Conservation (phyloP, 1,284 basidiomycete species). For the Tilletia setariae region DNA sequence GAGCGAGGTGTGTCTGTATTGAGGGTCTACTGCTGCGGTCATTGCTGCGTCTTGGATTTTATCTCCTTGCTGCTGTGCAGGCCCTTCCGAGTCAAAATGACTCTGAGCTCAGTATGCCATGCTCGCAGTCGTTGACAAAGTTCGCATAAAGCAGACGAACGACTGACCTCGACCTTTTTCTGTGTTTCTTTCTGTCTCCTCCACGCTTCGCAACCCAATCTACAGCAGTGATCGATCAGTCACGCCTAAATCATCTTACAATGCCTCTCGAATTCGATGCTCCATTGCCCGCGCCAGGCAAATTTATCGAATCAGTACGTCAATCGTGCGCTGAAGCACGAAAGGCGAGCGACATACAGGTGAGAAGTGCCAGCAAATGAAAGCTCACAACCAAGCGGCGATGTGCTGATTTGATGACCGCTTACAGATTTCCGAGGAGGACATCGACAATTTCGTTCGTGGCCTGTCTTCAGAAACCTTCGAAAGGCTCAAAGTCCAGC, state of each 20-base stretch:
- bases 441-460: slow-evolving; percentile 35
- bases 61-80: no score
- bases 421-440: slow-evolving; percentile 18
- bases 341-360: slow-evolving; percentile 13
- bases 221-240: no score
- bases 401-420: not conserved
- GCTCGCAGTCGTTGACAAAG: no score
- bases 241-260: not conserved
- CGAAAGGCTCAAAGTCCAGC: slow-evolving; percentile 26
- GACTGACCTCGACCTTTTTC: no score
- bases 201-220: no score
- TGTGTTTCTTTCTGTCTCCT: no score
- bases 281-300: not conserved
- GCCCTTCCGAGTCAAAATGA: no score
- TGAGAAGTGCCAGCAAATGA: not conserved
- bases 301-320: slow-evolving; percentile 23
- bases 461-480: slow-evolving; percentile 22
- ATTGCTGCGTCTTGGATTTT: no score
- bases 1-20: no score
- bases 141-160: no score
- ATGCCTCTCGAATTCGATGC: slow-evolving; percentile 16
- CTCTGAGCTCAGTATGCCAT: no score
- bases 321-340: slow-evolving; percentile 21
- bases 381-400: not conserved
- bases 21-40: no score